Base-by-base conservation (phyloP, 2,329 filamentous ascomycete genomes). In the Epichloe typhina region DNA sequence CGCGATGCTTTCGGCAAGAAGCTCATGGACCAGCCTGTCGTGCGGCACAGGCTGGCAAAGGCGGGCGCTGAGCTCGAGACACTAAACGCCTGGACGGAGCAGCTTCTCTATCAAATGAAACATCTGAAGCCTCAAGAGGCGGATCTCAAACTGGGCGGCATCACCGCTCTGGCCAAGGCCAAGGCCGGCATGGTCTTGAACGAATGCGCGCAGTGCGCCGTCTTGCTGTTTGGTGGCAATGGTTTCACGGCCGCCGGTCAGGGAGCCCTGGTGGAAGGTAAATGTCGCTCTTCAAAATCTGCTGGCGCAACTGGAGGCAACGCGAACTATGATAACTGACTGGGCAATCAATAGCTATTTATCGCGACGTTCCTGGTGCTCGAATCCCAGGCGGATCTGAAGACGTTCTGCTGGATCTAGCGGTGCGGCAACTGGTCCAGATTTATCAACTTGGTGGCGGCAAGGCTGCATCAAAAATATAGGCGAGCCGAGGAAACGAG, bases 81-180 rank as follows among this genome's bases (percentile, higher is more conserved):
- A 0, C 74, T 78, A 43, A 79, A 76, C 62, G 76, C 78, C 0
- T 82, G 79, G 66, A 61, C 83, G 52, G 80, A 83, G 56, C 78
- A 82, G 58, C 64, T 83, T 3, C 77, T 75, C 6, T 77, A 75
- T 58, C 74, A 77, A 45, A 66, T 76, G 71, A 77, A 74, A 36
- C 68, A 74, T 38, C 9, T 53, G 33, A 47, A 56, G 50, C 33
- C 57, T 2, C 50, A 52, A 0, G 60, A 56, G 48, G 54, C 53
- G 57, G 69, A 50, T 61, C 62, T 64, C 53, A 66, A 64, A 12
- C 48, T 66, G 15, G 64, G 61, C 0, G 55, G 59, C 5, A 55
- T 59, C 5, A 60, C 66, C 5, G 65, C 65, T 0, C 55, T 67
- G 23, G 56, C 60, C 39, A 77, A 77, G 55, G 69, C 77, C 1